Percentiles rank a stretch among this genome's conserved stretches.
These are phyloP conservation scores for Sphagnum fallax DNA, from an alignment of 228 moss, liverwort and hornwort genomes.

Conservation along the genomic window DNA sequence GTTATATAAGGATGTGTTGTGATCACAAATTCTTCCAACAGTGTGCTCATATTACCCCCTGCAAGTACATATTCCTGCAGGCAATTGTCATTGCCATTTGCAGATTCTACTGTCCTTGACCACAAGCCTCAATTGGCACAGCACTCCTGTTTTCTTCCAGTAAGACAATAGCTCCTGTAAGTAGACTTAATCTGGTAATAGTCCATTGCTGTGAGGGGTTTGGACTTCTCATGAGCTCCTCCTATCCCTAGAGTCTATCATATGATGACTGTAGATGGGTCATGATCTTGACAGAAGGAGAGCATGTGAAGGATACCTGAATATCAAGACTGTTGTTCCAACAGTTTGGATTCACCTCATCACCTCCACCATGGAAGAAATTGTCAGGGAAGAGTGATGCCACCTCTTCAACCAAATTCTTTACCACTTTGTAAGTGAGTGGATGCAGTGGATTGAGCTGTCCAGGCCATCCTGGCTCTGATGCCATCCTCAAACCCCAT, in stretches of 20 bases:
- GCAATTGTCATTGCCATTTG: background rate
- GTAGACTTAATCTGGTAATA: no score
- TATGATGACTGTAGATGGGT: no score
- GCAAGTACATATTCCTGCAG: constrained; percentile 37
- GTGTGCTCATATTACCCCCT: constrained; percentile 42
- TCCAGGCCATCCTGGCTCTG: constrained; percentile 74
- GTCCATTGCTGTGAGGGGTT: no score
- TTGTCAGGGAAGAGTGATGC: constrained; percentile 49
- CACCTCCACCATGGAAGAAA: constrained; percentile 69
- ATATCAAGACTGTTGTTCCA: constrained; percentile 58
- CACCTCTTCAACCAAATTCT: constrained; percentile 59
- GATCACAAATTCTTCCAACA: constrained; percentile 32
- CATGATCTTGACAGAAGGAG: no score
- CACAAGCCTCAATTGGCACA: no score
- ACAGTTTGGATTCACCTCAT: constrained; percentile 63
- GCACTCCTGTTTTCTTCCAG: no score
- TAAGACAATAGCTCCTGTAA: no score
- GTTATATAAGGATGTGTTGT: constrained; percentile 44
- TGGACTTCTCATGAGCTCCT: no score
- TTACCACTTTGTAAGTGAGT: constrained; percentile 66
- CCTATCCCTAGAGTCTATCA: no score
- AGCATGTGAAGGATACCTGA: constrained; percentile 10
- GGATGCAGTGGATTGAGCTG: constrained; percentile 69
- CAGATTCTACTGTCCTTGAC: no score
- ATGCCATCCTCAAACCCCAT: constrained; percentile 60